Percentiles rank a stretch among this genome's conserved stretches.
Conservation (phyloP, 768 basidiomycete genomes). For the Trametes punicea region DNA sequence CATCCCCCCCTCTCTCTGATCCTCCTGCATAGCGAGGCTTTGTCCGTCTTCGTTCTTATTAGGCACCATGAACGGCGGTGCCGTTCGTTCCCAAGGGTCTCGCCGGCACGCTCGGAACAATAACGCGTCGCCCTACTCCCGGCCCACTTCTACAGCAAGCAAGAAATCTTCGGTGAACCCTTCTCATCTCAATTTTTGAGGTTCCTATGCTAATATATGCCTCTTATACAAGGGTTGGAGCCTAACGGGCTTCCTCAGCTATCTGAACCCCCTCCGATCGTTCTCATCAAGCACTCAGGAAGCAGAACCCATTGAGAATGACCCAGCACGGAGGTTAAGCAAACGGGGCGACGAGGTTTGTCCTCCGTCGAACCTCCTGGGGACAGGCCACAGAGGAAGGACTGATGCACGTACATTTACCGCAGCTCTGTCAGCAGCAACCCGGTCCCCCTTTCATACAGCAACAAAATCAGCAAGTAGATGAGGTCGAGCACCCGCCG, state of each 20-base stretch:
- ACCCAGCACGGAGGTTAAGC: slow-evolving; percentile 10
- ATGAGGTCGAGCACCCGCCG: neutral
- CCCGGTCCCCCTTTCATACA: neutral
- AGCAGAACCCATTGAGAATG: neutral
- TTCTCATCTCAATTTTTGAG: slow-evolving; percentile 3
- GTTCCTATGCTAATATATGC: slow-evolving; percentile 28
- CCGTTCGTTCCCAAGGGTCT: slow-evolving; percentile 4
- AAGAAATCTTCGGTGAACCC: slow-evolving; percentile 45
- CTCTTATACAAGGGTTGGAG: slow-evolving; percentile 41
- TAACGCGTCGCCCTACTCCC: slow-evolving; percentile 54
- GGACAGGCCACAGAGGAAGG: neutral
- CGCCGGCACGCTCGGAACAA: slow-evolving; percentile 18
- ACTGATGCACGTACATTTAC: neutral
- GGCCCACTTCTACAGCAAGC: slow-evolving; percentile 28
- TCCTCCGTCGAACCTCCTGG: neutral
- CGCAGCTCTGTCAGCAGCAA: neutral
- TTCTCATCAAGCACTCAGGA: slow-evolving; percentile 10
- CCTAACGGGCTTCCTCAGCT: slow-evolving; percentile 46
- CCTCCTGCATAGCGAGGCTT: neutral
- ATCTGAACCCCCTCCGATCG: slow-evolving; percentile 47
- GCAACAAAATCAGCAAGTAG: neutral
- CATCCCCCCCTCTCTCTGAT: neutral
- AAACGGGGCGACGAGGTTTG: slow-evolving; percentile 14
- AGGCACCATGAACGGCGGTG: slow-evolving; percentile 19
- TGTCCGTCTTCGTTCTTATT: neutral